phyloP scores from a whole-genome alignment of 306 rosid species.

The Acacia confusa region DNA sequence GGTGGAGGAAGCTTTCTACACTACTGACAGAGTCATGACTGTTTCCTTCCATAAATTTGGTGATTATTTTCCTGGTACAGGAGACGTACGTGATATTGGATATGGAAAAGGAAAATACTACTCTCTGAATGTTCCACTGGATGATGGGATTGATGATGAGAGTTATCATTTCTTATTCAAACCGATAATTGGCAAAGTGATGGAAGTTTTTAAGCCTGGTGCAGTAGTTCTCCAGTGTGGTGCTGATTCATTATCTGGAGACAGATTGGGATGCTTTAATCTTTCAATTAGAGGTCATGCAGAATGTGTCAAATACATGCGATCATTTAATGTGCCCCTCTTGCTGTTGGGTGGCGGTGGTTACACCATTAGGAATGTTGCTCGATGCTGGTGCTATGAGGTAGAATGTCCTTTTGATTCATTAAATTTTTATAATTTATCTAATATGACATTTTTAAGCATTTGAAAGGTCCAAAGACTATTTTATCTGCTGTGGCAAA shows the following conservation, averaged over 20 bases:
- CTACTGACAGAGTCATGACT: slow-evolving; percentile 89
- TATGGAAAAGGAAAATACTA: slow-evolving; percentile 80
- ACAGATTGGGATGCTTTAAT: slow-evolving; percentile 86
- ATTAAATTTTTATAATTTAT: slow-evolving; percentile 13
- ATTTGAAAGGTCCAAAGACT: slow-evolving; percentile 1
- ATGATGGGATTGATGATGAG: slow-evolving; percentile 92
- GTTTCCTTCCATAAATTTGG: slow-evolving; percentile 92
- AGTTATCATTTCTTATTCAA: slow-evolving; percentile 89
- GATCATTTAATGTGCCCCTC: slow-evolving; percentile 88
- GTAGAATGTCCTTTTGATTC: slow-evolving; percentile 37
- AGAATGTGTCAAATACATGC: slow-evolving; percentile 84
- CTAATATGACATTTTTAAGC: slow-evolving; percentile 19
- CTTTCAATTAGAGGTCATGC: slow-evolving; percentile 91
- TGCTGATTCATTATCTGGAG: slow-evolving; percentile 89
- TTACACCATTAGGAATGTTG: slow-evolving; percentile 88
- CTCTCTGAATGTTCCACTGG: slow-evolving; percentile 88
- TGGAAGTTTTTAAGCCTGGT: slow-evolving; percentile 86
- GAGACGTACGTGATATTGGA: slow-evolving; percentile 80
- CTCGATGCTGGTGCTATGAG: slow-evolving; percentile 96
- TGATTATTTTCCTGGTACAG: slow-evolving; percentile 88
- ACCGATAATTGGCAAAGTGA: slow-evolving; percentile 79
- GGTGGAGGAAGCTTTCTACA: slow-evolving; percentile 91
- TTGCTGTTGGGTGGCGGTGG: slow-evolving; percentile 88
- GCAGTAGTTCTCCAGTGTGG: slow-evolving; percentile 95
- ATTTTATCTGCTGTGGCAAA: not conserved